Evolutionary conservation across 306 rosid genomes (phyloP).

Genomic region (Citrullus colocynthis): DNA sequence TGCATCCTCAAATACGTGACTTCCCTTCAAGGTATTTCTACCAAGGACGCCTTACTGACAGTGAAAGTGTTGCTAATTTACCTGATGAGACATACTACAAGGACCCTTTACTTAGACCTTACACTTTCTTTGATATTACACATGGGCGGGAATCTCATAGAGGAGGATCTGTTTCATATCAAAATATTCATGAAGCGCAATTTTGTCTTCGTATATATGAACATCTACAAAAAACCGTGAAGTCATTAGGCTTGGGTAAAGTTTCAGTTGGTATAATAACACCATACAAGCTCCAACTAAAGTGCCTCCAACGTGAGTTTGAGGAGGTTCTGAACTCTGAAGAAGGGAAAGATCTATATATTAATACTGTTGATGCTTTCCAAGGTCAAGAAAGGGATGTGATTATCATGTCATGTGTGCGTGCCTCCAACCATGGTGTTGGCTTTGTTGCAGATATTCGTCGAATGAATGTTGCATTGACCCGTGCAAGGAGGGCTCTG

Average conservation of each 20-base stretch:
- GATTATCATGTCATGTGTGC: conserved; percentile 96
- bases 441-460: conserved; percentile 96
- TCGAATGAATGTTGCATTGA: conserved; percentile 95
- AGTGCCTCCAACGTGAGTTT: conserved; percentile 91
- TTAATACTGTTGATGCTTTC: conserved; percentile 96
- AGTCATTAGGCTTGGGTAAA: conserved; percentile 51
- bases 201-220: conserved; percentile 83
- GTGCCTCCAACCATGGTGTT: conserved; percentile 88
- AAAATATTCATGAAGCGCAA: conserved; percentile 84
- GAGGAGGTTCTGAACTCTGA: conserved; percentile 80
- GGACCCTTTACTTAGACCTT: conserved; percentile 81
- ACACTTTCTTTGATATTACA: conserved; percentile 73
- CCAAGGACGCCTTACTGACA: conserved; percentile 89
- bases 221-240: conserved; percentile 60
- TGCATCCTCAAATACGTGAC: conserved; percentile 96
- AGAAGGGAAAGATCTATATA: conserved; percentile 87
- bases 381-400: conserved; percentile 99
- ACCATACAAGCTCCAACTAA: conserved; percentile 92
- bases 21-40: conserved; percentile 94
- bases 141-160: conserved; percentile 96
- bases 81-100: conserved; percentile 76
- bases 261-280: conserved; percentile 87
- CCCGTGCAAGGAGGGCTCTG: conserved; percentile 94
- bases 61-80: conserved; percentile 68
- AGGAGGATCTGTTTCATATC: conserved; percentile 95